These are phyloP conservation scores for Calophaca sinica DNA, from an alignment of 306 rosid genomes.

Conservation along the genomic window DNA sequence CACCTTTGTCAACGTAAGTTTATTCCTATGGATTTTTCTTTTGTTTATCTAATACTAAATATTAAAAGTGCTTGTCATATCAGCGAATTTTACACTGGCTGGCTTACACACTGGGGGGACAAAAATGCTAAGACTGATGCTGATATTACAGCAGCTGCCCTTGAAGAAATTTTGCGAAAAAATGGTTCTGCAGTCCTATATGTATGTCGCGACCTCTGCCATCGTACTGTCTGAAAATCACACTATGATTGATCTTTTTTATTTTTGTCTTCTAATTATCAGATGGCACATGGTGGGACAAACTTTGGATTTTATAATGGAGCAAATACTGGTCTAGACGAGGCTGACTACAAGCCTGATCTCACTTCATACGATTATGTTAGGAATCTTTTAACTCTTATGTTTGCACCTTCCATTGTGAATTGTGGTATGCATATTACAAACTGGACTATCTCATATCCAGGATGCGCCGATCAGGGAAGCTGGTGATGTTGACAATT, in stretches of 20 bases:
- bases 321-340: slow-evolving; percentile 75
- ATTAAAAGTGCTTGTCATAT: slow-evolving; percentile 49
- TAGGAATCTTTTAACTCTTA: slow-evolving; percentile 46
- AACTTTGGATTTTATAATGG: slow-evolving; percentile 95
- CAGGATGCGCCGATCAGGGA: slow-evolving; percentile 98
- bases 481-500: slow-evolving; percentile 83
- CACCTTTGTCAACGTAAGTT: slow-evolving; percentile 89
- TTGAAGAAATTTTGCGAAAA: slow-evolving; percentile 71
- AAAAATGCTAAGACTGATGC: slow-evolving; percentile 72
- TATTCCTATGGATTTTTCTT: slow-evolving; percentile 43
- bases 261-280: slow-evolving; percentile 46
- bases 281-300: slow-evolving; percentile 98
- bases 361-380: slow-evolving; percentile 97
- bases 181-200: slow-evolving; percentile 92
- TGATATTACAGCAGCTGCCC: slow-evolving; percentile 72
- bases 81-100: slow-evolving; percentile 97
- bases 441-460: slow-evolving; percentile 39
- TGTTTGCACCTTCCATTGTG: slow-evolving; percentile 31
- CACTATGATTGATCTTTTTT: slow-evolving; percentile 38
- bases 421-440: slow-evolving; percentile 24
- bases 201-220: slow-evolving; percentile 55
- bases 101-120: slow-evolving; percentile 99
- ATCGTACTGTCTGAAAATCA: slow-evolving; percentile 32
- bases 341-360: slow-evolving; percentile 80
- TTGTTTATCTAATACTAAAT: slow-evolving; percentile 42